Base-by-base conservation (phyloP, 148 eudicot genomes). In the Amaranthus cruentus region DNA sequence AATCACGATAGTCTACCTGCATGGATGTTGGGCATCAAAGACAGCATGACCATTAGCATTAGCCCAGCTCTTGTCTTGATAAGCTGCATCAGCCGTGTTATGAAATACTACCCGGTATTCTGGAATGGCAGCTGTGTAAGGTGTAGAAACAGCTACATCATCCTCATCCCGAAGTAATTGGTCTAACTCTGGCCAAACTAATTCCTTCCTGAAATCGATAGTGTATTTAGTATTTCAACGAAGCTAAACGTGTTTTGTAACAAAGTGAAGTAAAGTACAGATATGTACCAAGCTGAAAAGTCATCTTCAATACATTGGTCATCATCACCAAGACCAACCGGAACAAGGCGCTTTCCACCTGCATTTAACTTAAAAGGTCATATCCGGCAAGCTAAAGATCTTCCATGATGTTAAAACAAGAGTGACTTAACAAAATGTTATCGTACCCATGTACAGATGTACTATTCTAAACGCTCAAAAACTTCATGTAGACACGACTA, bases 281-380 rank as follows among this genome's bases (percentile, higher is more conserved):
- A 15, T 21, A 14, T 68, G 55, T 95, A 95, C 99, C 99, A 95
- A 52, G 97, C 96, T 76, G 94, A 6, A 77, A 95, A 95, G 81
- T 95, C 99, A 80, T 95, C 99, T 85, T 95, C 99, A 74, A 91
- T 95, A 80, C 96, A 90, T 73, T 91, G 91, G 71, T 91, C 99
- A 81, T 95, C 99, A 80, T 95, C 99, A 54, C 99, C 99, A 59
- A 91, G 82, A 74, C 99, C 99, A 70, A 87, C 88, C 64, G 89
- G 89, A 79, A 95, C 88, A 73, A 91, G 88, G 46, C 89, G 88
- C 76, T 90, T 86, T 8, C 83, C 99, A 81, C 99, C 99, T 94
- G 84, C 76, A 80, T 76, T 72, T 48, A 59, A 15, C 65, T 52
- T n/a, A 14, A 50, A 52, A 66, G 21, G 56, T 53, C 64, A 62